These are phyloP conservation scores for Dactylis glomerata DNA, from an alignment of 176 grass and related monocot species.

Conservation along the genomic window DNA sequence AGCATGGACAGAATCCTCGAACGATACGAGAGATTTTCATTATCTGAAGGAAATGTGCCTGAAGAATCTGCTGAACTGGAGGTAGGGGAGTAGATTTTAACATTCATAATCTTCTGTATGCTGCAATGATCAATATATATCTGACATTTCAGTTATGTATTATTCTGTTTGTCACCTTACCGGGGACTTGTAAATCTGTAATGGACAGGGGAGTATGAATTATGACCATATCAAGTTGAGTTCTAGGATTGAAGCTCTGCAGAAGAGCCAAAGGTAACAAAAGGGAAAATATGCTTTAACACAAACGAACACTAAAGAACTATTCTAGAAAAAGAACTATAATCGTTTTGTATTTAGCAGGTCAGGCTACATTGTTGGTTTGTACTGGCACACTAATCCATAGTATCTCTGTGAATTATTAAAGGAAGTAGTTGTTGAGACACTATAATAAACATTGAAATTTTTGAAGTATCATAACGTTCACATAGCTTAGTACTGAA, in stretches of 20 bases:
- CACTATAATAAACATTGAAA: too few species aligned
- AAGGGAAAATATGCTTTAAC: neutral
- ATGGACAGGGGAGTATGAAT: constrained; percentile 21
- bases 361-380: too few species aligned
- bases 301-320: neutral
- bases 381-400: too few species aligned
- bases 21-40: constrained; percentile 22
- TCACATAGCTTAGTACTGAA: neutral
- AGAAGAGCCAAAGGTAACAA: constrained; percentile 47
- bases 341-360: too few species aligned
- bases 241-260: constrained; percentile 35
- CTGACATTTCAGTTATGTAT: neutral
- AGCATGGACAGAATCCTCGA: constrained; percentile 49
- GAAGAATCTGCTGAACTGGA: neutral
- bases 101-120: neutral
- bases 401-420: too few species aligned
- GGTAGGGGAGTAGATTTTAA: neutral
- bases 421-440: too few species aligned
- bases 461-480: too few species aligned
- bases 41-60: constrained; percentile 13
- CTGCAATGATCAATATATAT: neutral
- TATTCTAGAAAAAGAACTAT: neutral
- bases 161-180: neutral
- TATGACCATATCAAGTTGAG: constrained; percentile 32
- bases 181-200: neutral